Evolutionary conservation across 192 early-diverging fungal genomes (phyloP), one percentile per base, ranked within the genome.

Genomic region (Rhizophagus prolifer): DNA sequence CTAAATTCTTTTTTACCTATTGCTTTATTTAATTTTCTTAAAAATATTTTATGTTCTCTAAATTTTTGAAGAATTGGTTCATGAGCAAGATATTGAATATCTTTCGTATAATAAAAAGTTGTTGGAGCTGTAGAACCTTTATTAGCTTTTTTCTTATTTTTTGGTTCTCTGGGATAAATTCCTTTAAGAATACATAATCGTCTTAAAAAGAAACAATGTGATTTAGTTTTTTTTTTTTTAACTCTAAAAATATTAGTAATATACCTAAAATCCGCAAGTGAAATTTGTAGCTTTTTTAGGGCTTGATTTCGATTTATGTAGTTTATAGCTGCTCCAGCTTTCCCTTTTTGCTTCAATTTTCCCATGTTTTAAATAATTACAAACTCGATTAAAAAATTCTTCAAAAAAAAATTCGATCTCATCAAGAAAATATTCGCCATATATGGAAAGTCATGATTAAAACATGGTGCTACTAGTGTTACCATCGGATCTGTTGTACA

Each of bases 141-240:
- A 85, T 91, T 91, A 81, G 94, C 94, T 84, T 95, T 96, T 87
- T 95, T 95, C 80, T 93, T 94, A 87, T 93, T 96, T 72, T 87
- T 89, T 58, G 97, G 97, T 84, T 97, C 96, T 34, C 94, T 91
- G 8, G 97, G 97, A 85, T 99, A 99, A 76, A 99, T 94, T 36
- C 97, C 97, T 86, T 99, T 99, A 78, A 99, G 86, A 85, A 99
- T 99, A 84, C 96, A 98, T 58, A 99, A 87, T 30, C 96, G 95
- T 81, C 97, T 90, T 79, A 31, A 31, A 34, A 34, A 34, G 4
- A 31, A 31, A 31, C 3, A 31, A 31, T 31, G 47, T 34, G 62
- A 72, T 44, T 28, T 36, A 7, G 50, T 60, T 34, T 9, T 54
- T 3, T 26, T 65, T 38, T 36, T 21, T 21, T 60, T 23, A 58